Percentiles rank a stretch among this genome's conserved stretches.
Conservation (phyloP, 2,329 filamentous ascomycete species). For the Cladosporium austrohemisphaericum region DNA sequence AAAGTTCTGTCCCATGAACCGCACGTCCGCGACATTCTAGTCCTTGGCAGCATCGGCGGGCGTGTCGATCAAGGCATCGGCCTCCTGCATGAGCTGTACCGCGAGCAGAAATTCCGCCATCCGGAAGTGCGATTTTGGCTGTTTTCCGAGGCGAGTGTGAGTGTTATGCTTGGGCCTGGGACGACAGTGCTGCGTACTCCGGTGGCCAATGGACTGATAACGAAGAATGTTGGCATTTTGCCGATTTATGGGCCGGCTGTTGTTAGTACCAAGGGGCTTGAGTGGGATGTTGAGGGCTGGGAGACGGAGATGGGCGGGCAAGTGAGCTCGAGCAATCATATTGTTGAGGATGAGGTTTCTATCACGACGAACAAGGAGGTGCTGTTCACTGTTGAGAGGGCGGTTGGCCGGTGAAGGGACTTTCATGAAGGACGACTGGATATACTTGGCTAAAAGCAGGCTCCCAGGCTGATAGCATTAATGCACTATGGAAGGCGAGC, state of each 20-base stretch:
- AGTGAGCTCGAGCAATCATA: constrained; percentile 50
- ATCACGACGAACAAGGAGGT: constrained; percentile 42
- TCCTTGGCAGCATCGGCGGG: constrained; percentile 80
- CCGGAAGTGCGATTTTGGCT: constrained; percentile 62
- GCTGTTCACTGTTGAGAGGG: constrained; percentile 45
- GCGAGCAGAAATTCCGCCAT: constrained; percentile 42
- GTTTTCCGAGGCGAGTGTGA: constrained; percentile 74
- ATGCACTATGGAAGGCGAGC: too few relatives aligned
- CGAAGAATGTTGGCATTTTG: constrained; percentile 78
- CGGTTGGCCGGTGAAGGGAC: not conserved
- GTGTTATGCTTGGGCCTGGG: constrained; percentile 71
- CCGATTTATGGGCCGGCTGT: constrained; percentile 73
- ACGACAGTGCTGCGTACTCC: constrained; percentile 66
- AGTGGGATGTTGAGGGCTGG: constrained; percentile 90
- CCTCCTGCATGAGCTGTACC: constrained; percentile 78
- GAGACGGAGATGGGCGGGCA: constrained; percentile 52
- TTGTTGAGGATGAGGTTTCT: constrained; percentile 38
- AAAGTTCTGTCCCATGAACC: constrained; percentile 46
- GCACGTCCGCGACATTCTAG: constrained; percentile 54
- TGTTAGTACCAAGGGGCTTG: constrained; percentile 76
- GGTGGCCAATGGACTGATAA: constrained; percentile 53
- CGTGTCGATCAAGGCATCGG: constrained; percentile 90
- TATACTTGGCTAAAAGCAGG: too few relatives aligned
- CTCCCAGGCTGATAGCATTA: too few relatives aligned
- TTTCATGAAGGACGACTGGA: too few relatives aligned